Percentiles rank a stretch among this genome's conserved stretches.
phyloP scores from a whole-genome alignment of 2,329 filamentous ascomycete species.

The Paecilomyces variotii region DNA sequence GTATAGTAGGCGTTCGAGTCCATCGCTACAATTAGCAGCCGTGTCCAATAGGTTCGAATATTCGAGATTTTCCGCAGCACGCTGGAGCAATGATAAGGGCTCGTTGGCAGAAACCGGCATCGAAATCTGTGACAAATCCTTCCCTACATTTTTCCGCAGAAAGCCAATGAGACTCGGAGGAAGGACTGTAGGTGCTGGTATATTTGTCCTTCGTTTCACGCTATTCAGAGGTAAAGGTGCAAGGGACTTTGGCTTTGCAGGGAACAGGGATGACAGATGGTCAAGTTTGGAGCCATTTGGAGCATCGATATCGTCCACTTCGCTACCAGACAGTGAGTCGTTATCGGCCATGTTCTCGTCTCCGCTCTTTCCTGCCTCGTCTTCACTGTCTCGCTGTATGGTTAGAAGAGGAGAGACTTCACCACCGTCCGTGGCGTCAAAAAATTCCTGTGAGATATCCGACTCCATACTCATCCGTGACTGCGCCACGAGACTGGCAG shows the following conservation, averaged over 20 bases:
- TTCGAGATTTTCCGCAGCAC: constrained; percentile 82
- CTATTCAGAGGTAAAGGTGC: constrained; percentile 64
- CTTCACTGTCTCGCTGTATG: constrained; percentile 65
- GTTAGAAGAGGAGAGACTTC: constrained; percentile 59
- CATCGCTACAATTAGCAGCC: constrained; percentile 50
- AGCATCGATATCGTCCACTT: constrained; percentile 42
- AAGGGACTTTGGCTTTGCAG: constrained; percentile 66
- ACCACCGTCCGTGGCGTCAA: constrained; percentile 72
- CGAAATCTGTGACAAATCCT: constrained; percentile 90
- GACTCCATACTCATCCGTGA: constrained; percentile 71
- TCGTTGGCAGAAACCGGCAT: constrained; percentile 98
- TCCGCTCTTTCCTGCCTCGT: constrained; percentile 54
- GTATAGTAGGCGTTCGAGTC: constrained; percentile 68
- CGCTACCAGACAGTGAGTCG: constrained; percentile 58
- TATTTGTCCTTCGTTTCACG: constrained; percentile 59
- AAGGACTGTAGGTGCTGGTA: constrained; percentile 65
- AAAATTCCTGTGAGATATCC: constrained; percentile 79
- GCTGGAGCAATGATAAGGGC: constrained; percentile 78
- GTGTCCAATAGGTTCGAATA: constrained; percentile 78
- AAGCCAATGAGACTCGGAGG: constrained; percentile 92
- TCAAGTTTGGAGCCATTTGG: constrained; percentile 21
- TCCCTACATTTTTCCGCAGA: constrained; percentile 93
- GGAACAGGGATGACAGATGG: constrained; percentile 54
- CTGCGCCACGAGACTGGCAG: constrained; percentile 44
- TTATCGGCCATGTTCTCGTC: constrained; percentile 44